Evolutionary conservation across 371 early-diverging fungal species (phyloP).

Genomic region (Rhizomucor pusillus): DNA sequence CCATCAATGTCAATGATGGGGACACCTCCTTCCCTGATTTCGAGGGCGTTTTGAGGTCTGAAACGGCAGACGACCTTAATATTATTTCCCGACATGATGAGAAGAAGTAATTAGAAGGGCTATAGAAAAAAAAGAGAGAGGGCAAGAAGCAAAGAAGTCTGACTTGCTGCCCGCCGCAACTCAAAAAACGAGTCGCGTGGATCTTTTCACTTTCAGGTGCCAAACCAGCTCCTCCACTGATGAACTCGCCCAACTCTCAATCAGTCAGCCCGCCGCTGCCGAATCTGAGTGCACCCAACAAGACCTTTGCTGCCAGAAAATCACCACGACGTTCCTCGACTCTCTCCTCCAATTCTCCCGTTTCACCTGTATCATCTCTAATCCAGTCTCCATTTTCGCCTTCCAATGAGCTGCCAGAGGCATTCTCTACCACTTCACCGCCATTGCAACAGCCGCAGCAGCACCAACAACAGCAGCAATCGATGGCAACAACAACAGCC

Average conservation of each 20-base stretch:
- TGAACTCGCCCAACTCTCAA: conserved; percentile 9
- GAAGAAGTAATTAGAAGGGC: not conserved
- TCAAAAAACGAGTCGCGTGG: not conserved
- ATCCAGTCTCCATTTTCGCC: conserved; percentile 9
- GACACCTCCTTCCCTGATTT: conserved; percentile 84
- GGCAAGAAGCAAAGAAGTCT: conserved; percentile 14
- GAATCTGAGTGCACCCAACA: conserved; percentile 34
- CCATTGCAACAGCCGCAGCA: not conserved
- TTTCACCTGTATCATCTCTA: conserved; percentile 12
- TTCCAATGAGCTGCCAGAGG: conserved; percentile 25
- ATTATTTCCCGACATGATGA: conserved; percentile 63
- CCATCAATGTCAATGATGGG: conserved; percentile 80
- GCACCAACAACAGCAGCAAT: conserved; percentile 3
- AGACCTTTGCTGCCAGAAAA: conserved; percentile 28
- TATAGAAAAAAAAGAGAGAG: conserved; percentile 12
- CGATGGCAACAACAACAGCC: conserved; percentile 1
- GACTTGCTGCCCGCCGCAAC: not conserved
- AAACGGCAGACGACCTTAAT: conserved; percentile 96
- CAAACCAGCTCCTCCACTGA: not conserved
- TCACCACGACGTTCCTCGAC: conserved; percentile 22
- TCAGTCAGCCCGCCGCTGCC: conserved; percentile 17
- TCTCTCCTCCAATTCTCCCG: conserved; percentile 12
- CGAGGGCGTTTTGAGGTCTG: conserved; percentile 90
- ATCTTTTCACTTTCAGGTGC: conserved; percentile 1
- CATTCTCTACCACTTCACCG: conserved; percentile 17